These are phyloP conservation scores for Boletus rubroflammeus DNA, from an alignment of 768 basidiomycete species.

Conservation along the genomic window DNA sequence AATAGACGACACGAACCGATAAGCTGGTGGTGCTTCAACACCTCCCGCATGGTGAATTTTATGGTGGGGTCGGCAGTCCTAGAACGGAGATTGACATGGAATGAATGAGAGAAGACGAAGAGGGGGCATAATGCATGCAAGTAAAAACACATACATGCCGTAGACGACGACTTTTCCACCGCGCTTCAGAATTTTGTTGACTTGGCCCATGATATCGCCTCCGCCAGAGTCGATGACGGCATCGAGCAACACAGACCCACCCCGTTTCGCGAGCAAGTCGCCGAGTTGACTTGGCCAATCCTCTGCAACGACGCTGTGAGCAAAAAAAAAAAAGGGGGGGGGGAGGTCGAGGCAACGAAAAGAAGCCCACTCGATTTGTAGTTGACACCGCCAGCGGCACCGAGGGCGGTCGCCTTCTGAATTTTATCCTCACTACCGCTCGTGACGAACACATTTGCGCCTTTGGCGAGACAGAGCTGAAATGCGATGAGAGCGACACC, in stretches of 20 bases:
- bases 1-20: constrained; percentile 47
- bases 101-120: background rate
- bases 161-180: constrained; percentile 63
- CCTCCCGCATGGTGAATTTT: constrained; percentile 72
- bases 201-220: constrained; percentile 55
- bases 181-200: constrained; percentile 47
- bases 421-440: constrained; percentile 71
- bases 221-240: constrained; percentile 70
- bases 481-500: constrained; percentile 77
- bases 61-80: constrained; percentile 64
- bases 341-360: background rate
- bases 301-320: constrained; percentile 28
- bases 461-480: constrained; percentile 71
- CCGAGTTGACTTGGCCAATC: constrained; percentile 52
- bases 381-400: constrained; percentile 73
- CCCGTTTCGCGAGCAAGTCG: constrained; percentile 36
- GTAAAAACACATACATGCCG: constrained; percentile 46
- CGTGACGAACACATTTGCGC: constrained; percentile 81
- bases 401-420: constrained; percentile 56
- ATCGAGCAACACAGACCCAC: constrained; percentile 39
- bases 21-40: constrained; percentile 69
- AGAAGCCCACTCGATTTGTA: constrained; percentile 58
- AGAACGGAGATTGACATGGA: constrained; percentile 15
- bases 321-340: background rate
- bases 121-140: background rate